Evolutionary conservation across 495 filamentous ascomycete species (phyloP), one percentile per base, ranked within the genome.

Genomic region (Aspergillus wentii): DNA sequence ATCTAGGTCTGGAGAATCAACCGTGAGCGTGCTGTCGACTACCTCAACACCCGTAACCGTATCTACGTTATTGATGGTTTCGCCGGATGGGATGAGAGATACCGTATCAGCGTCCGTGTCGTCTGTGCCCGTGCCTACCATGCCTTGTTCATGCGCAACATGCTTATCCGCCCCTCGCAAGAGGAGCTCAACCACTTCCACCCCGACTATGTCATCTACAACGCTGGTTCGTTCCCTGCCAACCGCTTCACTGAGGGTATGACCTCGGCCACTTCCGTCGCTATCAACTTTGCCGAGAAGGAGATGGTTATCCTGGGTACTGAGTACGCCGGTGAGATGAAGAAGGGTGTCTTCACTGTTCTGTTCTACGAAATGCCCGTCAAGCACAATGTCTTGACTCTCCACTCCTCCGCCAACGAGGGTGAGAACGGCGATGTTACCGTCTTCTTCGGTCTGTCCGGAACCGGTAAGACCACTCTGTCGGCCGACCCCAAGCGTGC

Each of bases 321-420:
- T 26, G 92, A 98, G 76, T 98, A 98, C 61, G 92, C 92, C 43
- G 92, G 92, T 54, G 91, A 96, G 78, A 98, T 98, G 92, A 98
- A 97, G 81, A 97, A 97, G 81, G 94, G 92, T 62, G 76, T 98
- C 68, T 97, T 98, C 79, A 98, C 92, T 35, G 87, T 98, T 43
- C 78, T 98, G 52, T 98, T 96, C 78, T 98, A 97, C 74, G 92
- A 98, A 75, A 96, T 96, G 86, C 92, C 92, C 37, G 84, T 98
- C 44, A 96, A 94, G 78, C 92, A 98, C 79, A 94, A 97, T 67
- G 90, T 98, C 47, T 74, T 98, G 33, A 98, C 92, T 33, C 82
- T 98, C 35, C 92, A 95, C 72, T 95, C 89, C 8, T 95, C 89
- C 15, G 88, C 86, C 51, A 95, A 94, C 66, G 80, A 95, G 66